Evolutionary conservation across 139 green algal genomes (phyloP).

Genomic region (Micractinium conductrix): DNA sequence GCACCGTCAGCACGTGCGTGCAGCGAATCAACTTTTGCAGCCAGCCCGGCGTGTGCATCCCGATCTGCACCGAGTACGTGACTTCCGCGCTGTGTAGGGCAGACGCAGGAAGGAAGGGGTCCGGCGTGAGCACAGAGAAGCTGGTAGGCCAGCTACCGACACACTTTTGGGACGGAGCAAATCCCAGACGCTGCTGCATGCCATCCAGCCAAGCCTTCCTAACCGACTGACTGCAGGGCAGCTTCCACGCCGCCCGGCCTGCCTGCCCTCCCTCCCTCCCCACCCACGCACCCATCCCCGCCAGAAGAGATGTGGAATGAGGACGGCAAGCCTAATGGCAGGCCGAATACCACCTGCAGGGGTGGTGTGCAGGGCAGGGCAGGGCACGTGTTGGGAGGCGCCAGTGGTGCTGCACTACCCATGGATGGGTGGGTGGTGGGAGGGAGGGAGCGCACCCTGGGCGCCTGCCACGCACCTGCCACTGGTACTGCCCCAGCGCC

Average conservation of each 20-base stretch:
- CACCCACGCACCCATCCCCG: neutral
- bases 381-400: neutral
- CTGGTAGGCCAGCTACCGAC: too few species aligned
- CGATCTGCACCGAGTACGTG: neutral
- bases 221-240: too few species aligned
- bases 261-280: neutral
- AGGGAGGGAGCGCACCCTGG: neutral
- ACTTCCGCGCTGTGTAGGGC: conserved; percentile 19
- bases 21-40: neutral
- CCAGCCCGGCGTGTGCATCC: conserved; percentile 15
- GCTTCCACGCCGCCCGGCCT: too few species aligned
- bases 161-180: too few species aligned
- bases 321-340: neutral
- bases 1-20: conserved; percentile 19
- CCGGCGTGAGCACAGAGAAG: too few species aligned
- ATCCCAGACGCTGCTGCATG: too few species aligned
- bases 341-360: conserved; percentile 1
- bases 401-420: too few species aligned
- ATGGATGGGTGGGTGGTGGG: neutral
- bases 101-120: too few species aligned
- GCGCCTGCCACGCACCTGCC: neutral
- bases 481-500: neutral
- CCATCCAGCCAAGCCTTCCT: too few species aligned
- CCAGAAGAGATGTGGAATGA: neutral
- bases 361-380: too few species aligned